A percentile compares a stretch with the other conserved stretches of the same genome.
These are phyloP conservation scores for Aspergillus nomiae DNA, from an alignment of 2,329 filamentous ascomycete species.

Conservation along the genomic window DNA sequence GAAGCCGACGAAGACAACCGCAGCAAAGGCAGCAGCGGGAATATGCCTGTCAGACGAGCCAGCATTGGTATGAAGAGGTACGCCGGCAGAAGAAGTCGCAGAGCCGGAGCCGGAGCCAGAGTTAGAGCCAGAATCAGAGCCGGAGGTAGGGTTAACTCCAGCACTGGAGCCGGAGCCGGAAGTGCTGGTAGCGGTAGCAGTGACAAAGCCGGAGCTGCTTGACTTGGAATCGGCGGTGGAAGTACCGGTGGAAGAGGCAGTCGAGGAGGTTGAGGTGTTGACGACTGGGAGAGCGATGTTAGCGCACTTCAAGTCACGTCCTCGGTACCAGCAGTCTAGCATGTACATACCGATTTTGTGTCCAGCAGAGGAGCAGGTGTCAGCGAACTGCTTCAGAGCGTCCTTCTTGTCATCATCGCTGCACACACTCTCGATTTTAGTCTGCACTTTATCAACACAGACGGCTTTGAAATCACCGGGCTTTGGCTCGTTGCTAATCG, in stretches of 20 bases:
- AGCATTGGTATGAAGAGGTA: slow-evolving; percentile 23
- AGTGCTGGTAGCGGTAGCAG: slow-evolving; percentile 29
- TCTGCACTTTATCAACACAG: slow-evolving; percentile 42
- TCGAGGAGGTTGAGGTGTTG: slow-evolving; percentile 17
- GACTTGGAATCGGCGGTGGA: slow-evolving; percentile 33
- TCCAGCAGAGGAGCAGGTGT: slow-evolving; percentile 42
- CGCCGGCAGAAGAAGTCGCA: slow-evolving; percentile 21
- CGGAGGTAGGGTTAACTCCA: slow-evolving; percentile 18
- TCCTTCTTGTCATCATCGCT: slow-evolving; percentile 29
- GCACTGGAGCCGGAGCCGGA: slow-evolving; percentile 16
- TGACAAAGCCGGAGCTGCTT: slow-evolving; percentile 23
- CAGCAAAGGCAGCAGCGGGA: slow-evolving; percentile 40
- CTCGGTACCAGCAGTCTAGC: background rate
- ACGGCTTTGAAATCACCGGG: slow-evolving; percentile 42
- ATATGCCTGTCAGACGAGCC: slow-evolving; percentile 36
- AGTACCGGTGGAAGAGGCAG: slow-evolving; percentile 25
- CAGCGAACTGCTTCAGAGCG: slow-evolving; percentile 42
- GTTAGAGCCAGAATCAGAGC: slow-evolving; percentile 12
- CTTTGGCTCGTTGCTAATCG: slow-evolving; percentile 34
- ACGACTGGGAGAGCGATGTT: slow-evolving; percentile 12
- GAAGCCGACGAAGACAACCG: slow-evolving; percentile 45
- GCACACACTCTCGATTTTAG: slow-evolving; percentile 40
- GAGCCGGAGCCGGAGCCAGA: slow-evolving; percentile 20
- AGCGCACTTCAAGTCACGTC: background rate
- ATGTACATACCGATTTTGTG: slow-evolving; percentile 40